A percentile compares a stretch with the other conserved stretches of the same genome.
These are phyloP conservation scores for Nothopassalora personata DNA, from an alignment of 2,329 filamentous ascomycete species.

Conservation along the genomic window DNA sequence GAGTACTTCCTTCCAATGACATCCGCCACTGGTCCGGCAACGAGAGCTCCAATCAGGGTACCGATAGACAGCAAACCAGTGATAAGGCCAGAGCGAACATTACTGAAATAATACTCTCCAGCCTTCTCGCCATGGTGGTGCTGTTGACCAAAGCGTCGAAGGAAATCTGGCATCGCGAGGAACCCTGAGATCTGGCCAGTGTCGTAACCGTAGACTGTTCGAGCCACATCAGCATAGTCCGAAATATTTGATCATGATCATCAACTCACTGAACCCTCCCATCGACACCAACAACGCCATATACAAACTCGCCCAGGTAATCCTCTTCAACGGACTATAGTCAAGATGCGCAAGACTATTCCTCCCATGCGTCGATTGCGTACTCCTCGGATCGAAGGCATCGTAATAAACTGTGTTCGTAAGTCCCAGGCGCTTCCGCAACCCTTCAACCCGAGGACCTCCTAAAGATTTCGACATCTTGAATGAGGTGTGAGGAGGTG, in stretches of 20 bases:
- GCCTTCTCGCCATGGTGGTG: slow-evolving; percentile 1
- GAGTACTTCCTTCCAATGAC: slow-evolving; percentile 55
- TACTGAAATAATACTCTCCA: slow-evolving; percentile 43
- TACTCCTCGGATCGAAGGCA: slow-evolving; percentile 11
- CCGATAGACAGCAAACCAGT: slow-evolving; percentile 55
- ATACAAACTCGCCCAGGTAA: slow-evolving; percentile 22
- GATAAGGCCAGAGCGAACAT: slow-evolving; percentile 58
- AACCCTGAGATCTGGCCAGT: slow-evolving; percentile 59
- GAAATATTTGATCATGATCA: slow-evolving; percentile 21
- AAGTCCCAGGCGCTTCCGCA: slow-evolving; percentile 3
- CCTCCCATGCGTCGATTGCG: slow-evolving; percentile 7
- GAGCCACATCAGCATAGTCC: slow-evolving; percentile 10
- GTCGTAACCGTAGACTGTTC: slow-evolving; percentile 29
- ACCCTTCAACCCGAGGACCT: background rate
- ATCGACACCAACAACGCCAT: slow-evolving; percentile 34
- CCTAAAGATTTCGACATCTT: background rate
- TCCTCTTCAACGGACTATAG: slow-evolving; percentile 13
- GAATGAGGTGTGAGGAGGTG: background rate
- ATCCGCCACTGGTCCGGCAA: slow-evolving; percentile 57
- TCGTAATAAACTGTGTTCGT: slow-evolving; percentile 14
- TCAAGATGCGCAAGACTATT: slow-evolving; percentile 12
- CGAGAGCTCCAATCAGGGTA: slow-evolving; percentile 53
- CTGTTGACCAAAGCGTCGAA: slow-evolving; percentile 48
- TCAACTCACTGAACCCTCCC: slow-evolving; percentile 31
- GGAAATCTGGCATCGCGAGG: slow-evolving; percentile 55